phyloP scores from a whole-genome alignment of 1,139 yeast genomes.

The Magnusiomyces ingens region DNA sequence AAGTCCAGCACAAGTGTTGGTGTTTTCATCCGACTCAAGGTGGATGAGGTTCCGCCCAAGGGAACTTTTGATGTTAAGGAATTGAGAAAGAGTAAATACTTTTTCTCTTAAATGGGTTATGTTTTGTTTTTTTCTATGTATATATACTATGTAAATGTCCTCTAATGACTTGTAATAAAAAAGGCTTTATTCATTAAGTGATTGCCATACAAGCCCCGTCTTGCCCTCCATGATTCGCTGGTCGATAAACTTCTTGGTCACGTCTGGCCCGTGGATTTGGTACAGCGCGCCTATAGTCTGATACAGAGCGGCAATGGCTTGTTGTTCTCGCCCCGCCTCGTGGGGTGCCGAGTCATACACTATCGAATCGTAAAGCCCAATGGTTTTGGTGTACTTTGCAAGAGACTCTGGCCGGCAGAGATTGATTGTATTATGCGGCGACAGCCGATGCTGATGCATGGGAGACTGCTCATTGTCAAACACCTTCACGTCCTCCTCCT shows the following conservation, averaged over 20 bases:
- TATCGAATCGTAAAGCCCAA: background rate
- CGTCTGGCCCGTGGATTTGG: background rate
- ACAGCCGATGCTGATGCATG: background rate
- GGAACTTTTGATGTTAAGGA: slow-evolving; percentile 78
- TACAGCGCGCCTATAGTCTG: background rate
- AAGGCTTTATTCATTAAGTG: no score
- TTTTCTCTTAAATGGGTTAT: slow-evolving; percentile 47
- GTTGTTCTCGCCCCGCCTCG: background rate
- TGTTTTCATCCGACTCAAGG: slow-evolving; percentile 52
- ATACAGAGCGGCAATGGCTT: slow-evolving; percentile 1
- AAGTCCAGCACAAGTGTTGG: slow-evolving; percentile 19
- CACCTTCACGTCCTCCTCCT: background rate
- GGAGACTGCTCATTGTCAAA: background rate
- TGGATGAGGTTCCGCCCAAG: slow-evolving; percentile 71
- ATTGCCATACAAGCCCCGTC: no score
- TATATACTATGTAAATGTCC: background rate
- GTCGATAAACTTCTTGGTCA: background rate
- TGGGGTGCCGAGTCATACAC: background rate
- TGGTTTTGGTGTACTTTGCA: background rate
- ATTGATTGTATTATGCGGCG: background rate
- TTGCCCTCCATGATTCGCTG: background rate
- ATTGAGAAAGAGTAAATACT: slow-evolving; percentile 69
- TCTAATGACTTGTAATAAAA: background rate
- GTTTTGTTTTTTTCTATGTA: background rate
- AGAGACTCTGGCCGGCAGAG: background rate